These are phyloP conservation scores for Phycomyces blakesleeanus DNA, from an alignment of 192 early-diverging fungal genomes.

Conservation along the genomic window DNA sequence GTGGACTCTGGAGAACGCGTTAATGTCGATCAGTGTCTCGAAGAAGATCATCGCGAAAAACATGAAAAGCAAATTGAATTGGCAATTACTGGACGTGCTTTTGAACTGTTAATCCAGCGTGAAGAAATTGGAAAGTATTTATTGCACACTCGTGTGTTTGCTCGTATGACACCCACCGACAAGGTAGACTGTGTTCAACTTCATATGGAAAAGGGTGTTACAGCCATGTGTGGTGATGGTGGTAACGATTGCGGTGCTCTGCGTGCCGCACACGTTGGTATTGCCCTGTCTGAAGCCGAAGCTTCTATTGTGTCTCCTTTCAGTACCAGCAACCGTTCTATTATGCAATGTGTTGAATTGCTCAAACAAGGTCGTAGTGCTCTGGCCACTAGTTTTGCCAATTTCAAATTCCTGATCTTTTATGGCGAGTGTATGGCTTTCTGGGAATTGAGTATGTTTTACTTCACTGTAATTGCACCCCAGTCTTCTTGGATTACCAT, in stretches of 20 bases:
- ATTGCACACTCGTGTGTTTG: slow-evolving; percentile 70
- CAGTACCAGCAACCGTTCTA: slow-evolving; percentile 53
- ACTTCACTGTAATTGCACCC: slow-evolving; percentile 65
- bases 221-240: slow-evolving; percentile 87
- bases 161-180: slow-evolving; percentile 75
- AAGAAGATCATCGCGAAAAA: slow-evolving; percentile 17
- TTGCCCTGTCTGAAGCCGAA: slow-evolving; percentile 76
- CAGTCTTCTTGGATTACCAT: slow-evolving; percentile 77
- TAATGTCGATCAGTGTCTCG: slow-evolving; percentile 31
- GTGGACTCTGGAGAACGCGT: slow-evolving; percentile 48
- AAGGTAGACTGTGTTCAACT: slow-evolving; percentile 70
- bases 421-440: slow-evolving; percentile 75
- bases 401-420: slow-evolving; percentile 72
- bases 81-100: slow-evolving; percentile 72
- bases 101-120: slow-evolving; percentile 43
- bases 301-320: slow-evolving; percentile 87
- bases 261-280: slow-evolving; percentile 74
- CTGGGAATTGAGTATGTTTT: slow-evolving; percentile 65
- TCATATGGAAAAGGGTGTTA: slow-evolving; percentile 76
- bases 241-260: slow-evolving; percentile 84
- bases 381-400: slow-evolving; percentile 71
- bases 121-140: slow-evolving; percentile 52
- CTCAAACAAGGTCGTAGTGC: slow-evolving; percentile 70
- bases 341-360: slow-evolving; percentile 71
- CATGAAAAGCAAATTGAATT: slow-evolving; percentile 50